Evolutionary conservation across 176 grass and related monocot genomes (phyloP), one percentile per base, ranked within the genome.

Genomic region (Aegilops bicornis): DNA sequence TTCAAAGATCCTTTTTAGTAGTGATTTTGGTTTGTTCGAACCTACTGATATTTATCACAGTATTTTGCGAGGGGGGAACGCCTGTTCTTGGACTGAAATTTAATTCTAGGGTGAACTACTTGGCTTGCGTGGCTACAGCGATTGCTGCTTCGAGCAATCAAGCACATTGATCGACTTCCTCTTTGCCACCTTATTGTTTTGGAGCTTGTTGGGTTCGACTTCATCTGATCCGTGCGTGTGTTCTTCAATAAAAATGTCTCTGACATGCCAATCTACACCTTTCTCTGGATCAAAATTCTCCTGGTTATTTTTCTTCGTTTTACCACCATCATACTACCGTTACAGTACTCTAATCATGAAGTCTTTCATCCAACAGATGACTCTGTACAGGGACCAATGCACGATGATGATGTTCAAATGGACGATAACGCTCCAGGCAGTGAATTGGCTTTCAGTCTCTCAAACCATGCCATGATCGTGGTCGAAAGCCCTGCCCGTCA

Each of bases 381-480:
- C 23, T 50, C 72, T 30, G 42, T 75, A 4, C 42, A 19, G 6
- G 72, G 72, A 3, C 72, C 23, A 19, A 50, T 74, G 71, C 13
- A 27, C 71, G 71, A 48, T 4, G 72, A 50, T 50, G 72, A 75
- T 30, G 27, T 75, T 75, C 72, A 19, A 45, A 75, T 75, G 72
- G 24, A 75, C 11, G 72, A 75, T 29, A 24, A 4, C 7, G 14
- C 27, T 24, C 4, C 43, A 30, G 9, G 9, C 42, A 75, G 24
- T 30, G 24, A 17, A 30, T 50, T 2, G 23, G 72, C 42, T 24
- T 75, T 75, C 12, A 75, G 2, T 17, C 6, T 29, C 42, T 75
- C 72, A 50, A 75, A 75, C 17, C 72, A 75, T 30, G 72, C 72
- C 72, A 75, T 16, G 72, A 75, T 75, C 7, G 14, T 50, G 14